These are phyloP conservation scores for Coemansia sp. DNA, from an alignment of 192 early-diverging fungal species.

Conservation along the genomic window DNA sequence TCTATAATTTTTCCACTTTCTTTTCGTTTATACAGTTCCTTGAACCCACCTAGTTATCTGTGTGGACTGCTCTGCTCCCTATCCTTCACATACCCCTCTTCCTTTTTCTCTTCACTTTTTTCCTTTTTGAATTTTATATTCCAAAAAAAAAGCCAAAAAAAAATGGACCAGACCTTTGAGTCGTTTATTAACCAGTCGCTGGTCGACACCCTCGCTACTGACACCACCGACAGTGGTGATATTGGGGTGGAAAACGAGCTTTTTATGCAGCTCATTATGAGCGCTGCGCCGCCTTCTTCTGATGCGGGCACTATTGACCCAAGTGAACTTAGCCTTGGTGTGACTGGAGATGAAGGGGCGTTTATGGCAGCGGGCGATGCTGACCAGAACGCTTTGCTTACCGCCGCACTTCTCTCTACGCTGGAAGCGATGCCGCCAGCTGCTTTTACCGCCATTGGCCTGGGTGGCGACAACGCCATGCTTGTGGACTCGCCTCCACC, in stretches of 20 bases:
- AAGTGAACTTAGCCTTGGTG: constrained; percentile 13
- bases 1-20: no score
- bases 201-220: constrained; percentile 24
- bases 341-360: neutral
- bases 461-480: constrained; percentile 13
- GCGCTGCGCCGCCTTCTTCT: constrained; percentile 1
- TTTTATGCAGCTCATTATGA: constrained; percentile 37
- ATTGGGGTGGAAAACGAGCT: constrained; percentile 24
- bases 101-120: no score
- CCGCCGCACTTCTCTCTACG: constrained; percentile 22
- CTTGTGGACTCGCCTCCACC: constrained; percentile 20
- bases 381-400: constrained; percentile 16
- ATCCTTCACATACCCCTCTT: neutral
- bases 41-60: no score
- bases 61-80: no score
- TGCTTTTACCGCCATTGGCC: no score
- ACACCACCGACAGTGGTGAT: neutral
- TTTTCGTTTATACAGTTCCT: no score
- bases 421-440: constrained; percentile 15
- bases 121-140: neutral
- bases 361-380: constrained; percentile 3
- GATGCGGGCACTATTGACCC: constrained; percentile 32
- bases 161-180: constrained; percentile 30
- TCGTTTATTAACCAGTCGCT: constrained; percentile 46
- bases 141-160: neutral